phyloP scores from a whole-genome alignment of 2,329 filamentous ascomycete species.

The Truncatella angustata region DNA sequence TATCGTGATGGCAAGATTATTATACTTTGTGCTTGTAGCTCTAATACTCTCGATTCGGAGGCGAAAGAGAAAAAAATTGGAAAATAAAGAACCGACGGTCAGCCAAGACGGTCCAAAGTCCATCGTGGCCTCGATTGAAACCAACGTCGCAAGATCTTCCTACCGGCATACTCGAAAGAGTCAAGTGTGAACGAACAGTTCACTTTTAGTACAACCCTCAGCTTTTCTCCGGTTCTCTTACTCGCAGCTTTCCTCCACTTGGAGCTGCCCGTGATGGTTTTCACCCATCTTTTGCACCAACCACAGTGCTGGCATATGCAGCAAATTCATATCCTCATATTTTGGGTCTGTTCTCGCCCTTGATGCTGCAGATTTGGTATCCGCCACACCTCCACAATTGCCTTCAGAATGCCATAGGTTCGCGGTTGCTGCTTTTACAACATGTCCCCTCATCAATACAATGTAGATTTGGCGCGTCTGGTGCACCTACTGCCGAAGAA shows the following conservation, averaged over 20 bases:
- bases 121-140: conserved; percentile 8
- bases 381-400: background rate
- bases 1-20: no score
- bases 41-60: no score
- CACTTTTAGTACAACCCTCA: background rate
- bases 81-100: background rate
- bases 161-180: conserved; percentile 1
- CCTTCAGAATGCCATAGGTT: no score
- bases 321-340: background rate
- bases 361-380: background rate
- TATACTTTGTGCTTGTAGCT: no score
- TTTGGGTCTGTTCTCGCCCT: background rate
- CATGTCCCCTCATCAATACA: no score
- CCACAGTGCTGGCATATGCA: background rate
- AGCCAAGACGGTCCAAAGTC: conserved; percentile 1
- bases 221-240: background rate
- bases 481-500: background rate
- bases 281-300: background rate
- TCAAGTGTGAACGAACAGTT: background rate
- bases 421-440: no score
- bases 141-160: conserved; percentile 7
- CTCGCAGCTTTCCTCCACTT: background rate
- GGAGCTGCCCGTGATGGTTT: background rate
- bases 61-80: background rate
- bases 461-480: no score